phyloP scores from a whole-genome alignment of 805 yeast species.

The Komagataella kurtzmanii region DNA sequence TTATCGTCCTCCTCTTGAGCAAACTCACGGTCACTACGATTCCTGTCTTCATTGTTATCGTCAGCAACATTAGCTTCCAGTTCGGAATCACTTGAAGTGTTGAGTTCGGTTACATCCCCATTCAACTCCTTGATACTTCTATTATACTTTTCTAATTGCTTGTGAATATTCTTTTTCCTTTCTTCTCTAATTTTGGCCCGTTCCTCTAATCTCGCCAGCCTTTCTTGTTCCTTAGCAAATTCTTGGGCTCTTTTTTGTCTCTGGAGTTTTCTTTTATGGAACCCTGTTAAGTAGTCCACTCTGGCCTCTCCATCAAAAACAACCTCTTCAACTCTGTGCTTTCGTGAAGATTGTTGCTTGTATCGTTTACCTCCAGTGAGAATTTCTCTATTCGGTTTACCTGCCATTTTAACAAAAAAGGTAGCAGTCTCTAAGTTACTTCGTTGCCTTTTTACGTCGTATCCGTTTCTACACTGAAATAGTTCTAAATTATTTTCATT shows the following conservation, averaged over 20 bases:
- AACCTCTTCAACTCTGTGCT: slow-evolving; percentile 71
- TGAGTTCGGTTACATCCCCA: background rate
- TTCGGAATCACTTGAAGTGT: slow-evolving; percentile 4
- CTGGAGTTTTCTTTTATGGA: slow-evolving; percentile 84
- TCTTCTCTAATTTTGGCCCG: slow-evolving; percentile 62
- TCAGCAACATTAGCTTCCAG: slow-evolving; percentile 10
- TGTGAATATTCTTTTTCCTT: slow-evolving; percentile 49
- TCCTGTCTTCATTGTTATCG: slow-evolving; percentile 12
- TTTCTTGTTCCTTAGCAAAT: slow-evolving; percentile 62
- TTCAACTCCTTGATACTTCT: slow-evolving; percentile 7
- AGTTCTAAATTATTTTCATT: background rate
- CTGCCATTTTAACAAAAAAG: background rate
- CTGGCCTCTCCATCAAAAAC: slow-evolving; percentile 72
- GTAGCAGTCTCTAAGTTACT: no score
- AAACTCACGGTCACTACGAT: slow-evolving; percentile 13
- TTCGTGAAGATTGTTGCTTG: slow-evolving; percentile 50
- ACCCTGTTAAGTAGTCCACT: slow-evolving; percentile 81
- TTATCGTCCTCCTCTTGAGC: slow-evolving; percentile 6
- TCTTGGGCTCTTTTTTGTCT: slow-evolving; percentile 80
- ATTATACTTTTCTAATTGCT: slow-evolving; percentile 46
- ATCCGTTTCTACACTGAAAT: background rate
- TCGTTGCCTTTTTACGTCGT: background rate
- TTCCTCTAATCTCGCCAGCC: slow-evolving; percentile 61
- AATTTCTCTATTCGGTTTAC: slow-evolving; percentile 59
- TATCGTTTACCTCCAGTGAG: slow-evolving; percentile 81